These are phyloP conservation scores for Reticulomyxa filosa DNA, from an alignment of 78 protist species.

Conservation along the genomic window DNA sequence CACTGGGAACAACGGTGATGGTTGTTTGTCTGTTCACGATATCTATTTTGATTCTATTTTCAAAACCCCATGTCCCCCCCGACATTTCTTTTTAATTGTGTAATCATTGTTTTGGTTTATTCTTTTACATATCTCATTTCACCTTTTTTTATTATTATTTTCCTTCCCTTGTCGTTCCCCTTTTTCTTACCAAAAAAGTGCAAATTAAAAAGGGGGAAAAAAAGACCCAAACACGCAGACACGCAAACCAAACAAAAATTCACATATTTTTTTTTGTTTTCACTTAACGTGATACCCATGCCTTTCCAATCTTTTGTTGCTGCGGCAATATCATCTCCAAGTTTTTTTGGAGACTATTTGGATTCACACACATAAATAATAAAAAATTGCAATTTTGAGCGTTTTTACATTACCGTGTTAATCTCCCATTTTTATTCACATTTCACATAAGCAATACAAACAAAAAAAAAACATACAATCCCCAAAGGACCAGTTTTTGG, in stretches of 20 bases:
- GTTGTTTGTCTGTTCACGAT: slow-evolving; percentile 85
- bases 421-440: neutral
- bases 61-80: neutral
- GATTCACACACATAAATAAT: neutral
- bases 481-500: slow-evolving; percentile 97
- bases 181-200: neutral
- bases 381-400: neutral
- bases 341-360: slow-evolving; percentile 70
- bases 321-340: slow-evolving; percentile 86
- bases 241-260: neutral
- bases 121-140: neutral
- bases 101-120: neutral
- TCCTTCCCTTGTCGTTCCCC: neutral
- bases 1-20: slow-evolving; percentile 78
- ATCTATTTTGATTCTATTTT: slow-evolving; percentile 47
- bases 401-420: neutral
- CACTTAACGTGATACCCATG: neutral
- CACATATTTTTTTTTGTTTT: neutral
- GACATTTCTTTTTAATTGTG: neutral
- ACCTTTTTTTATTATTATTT: neutral
- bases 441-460: slow-evolving; percentile 1
- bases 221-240: neutral
- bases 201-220: neutral
- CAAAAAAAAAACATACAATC: slow-evolving; percentile 21
- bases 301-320: neutral